phyloP scores from a whole-genome alignment of 352 stramenopile species.

The Sclerospora graminicola region DNA sequence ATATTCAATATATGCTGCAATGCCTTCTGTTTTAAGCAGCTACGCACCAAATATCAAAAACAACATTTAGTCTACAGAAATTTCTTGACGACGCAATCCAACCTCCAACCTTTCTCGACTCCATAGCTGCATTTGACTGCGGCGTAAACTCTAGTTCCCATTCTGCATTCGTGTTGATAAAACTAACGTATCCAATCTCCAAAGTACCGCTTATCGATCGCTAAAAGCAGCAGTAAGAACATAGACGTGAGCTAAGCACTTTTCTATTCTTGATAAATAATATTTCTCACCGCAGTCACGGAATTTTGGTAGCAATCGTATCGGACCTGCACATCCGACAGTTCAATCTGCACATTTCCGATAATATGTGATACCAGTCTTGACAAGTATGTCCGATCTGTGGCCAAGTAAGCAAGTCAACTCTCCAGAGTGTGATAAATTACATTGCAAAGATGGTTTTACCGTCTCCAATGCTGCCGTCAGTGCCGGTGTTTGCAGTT shows the following conservation, averaged over 20 bases:
- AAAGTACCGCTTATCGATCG: constrained; percentile 53
- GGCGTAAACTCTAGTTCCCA: constrained; percentile 71
- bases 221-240: constrained; percentile 18
- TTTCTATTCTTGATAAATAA: not conserved
- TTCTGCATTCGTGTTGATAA: constrained; percentile 69
- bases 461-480: constrained; percentile 32
- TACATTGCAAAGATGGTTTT: not conserved
- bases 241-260: not conserved
- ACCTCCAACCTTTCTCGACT: constrained; percentile 61
- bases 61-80: not conserved
- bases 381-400: constrained; percentile 77
- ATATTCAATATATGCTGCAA: constrained; percentile 72
- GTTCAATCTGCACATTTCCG: constrained; percentile 79
- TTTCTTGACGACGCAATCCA: not conserved
- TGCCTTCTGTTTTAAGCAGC: constrained; percentile 49
- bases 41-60: constrained; percentile 9
- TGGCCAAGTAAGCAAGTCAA: constrained; percentile 4
- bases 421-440: not conserved
- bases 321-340: constrained; percentile 69
- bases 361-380: constrained; percentile 78
- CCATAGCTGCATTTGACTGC: constrained; percentile 63
- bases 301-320: constrained; percentile 71
- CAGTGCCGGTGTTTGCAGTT: constrained; percentile 19
- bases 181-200: constrained; percentile 45
- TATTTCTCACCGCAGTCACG: constrained; percentile 37